Conservation (phyloP, 2,329 filamentous ascomycete genomes). For the Camillea tinctor region DNA sequence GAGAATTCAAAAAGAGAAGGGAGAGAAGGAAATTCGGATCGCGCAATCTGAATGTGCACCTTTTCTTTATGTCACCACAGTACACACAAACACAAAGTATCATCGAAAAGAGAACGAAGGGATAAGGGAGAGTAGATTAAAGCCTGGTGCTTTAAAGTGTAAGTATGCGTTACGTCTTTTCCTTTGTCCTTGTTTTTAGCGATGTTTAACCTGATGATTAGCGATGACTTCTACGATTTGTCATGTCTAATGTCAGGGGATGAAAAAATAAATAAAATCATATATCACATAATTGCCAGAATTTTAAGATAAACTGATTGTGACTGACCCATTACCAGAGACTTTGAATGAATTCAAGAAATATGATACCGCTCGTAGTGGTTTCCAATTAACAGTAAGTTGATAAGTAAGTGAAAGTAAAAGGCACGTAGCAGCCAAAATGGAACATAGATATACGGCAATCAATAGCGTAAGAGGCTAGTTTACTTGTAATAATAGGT, state of each 20-base stretch:
- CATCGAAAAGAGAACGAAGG: not conserved
- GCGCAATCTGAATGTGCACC: no score
- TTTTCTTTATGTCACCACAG: no score
- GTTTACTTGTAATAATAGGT: not conserved
- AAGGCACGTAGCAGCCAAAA: not conserved
- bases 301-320: no score
- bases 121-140: not conserved
- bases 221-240: not conserved
- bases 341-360: no score
- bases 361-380: no score
- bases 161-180: not conserved
- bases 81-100: not conserved
- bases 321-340: no score
- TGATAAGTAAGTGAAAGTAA: no score
- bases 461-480: not conserved
- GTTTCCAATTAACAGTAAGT: no score
- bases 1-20: not conserved
- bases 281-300: no score
- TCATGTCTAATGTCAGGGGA: no score
- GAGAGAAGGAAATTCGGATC: not conserved
- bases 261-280: no score
- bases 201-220: not conserved
- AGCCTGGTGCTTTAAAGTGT: not conserved
- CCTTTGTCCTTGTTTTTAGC: not conserved
- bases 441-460: not conserved